Evolutionary conservation across 2,329 filamentous ascomycete genomes (phyloP), one percentile per base, ranked within the genome.

Genomic region (Aspergillus ochraceus): DNA sequence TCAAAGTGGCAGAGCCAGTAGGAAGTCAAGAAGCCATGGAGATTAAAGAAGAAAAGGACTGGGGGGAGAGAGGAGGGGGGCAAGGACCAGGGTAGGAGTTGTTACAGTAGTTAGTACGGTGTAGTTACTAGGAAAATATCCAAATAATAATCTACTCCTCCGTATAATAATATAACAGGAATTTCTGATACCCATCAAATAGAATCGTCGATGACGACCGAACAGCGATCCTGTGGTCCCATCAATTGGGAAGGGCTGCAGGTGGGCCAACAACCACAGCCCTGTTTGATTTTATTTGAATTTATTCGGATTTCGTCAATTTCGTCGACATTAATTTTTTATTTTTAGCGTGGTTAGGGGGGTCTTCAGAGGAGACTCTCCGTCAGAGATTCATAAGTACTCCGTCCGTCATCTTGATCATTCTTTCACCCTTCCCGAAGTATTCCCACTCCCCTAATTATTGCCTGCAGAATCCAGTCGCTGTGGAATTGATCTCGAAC

Each of bases 211-310:
- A 53, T 45, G 60, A 54, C 53, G 53, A 60, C 61, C 55, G 39
- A 57, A 55, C 54, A 58, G 58, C 53, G 58, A 58, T 51, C 58
- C 52, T 56, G 52, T 50, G 59, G 52, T 60, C 57, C 60, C 60
- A 60, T 62, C 58, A 59, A 63, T 58, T 63, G 59, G 54, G 56
- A 63, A 61, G 61, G 59, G 58, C 55, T 57, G 53, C 47, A 58
- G 58, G 61, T 63, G 61, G 61, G 59, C 59, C 61, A 54, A 54
- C 51, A 60, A 59, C 54, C 26, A 29, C 53, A 55, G 60, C 59
- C 55, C 55, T 58, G 58, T 63, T 60, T 60, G 49, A 61, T n/a
- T 53, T 42, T 45, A 11, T 11, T 24, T 54, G 24, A 24, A 24
- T 22, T 54, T 22, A 11, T 50, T 50, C 20, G 20, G 32, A 52